These are phyloP conservation scores for Lojkania enalia DNA, from an alignment of 2,329 filamentous ascomycete genomes.

Conservation along the genomic window DNA sequence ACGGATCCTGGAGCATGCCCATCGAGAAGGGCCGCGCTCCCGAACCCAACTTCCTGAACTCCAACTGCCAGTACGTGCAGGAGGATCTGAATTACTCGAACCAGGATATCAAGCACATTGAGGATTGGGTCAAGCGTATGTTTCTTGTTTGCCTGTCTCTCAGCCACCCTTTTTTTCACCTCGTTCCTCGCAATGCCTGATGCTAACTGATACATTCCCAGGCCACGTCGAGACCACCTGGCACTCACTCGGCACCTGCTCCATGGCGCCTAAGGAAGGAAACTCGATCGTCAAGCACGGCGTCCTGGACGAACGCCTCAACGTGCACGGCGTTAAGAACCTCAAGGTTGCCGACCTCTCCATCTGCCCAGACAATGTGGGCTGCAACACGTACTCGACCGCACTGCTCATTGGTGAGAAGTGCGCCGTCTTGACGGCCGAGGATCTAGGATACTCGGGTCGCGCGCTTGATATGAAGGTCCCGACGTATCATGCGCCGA, in stretches of 20 bases:
- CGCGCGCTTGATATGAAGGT: conserved; percentile 76
- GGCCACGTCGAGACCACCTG: conserved; percentile 74
- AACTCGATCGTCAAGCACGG: conserved; percentile 82
- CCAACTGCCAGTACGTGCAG: conserved; percentile 63
- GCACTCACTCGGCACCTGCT: conserved; percentile 71
- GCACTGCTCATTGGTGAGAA: conserved; percentile 78
- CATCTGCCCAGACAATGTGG: conserved; percentile 79
- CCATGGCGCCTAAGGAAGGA: conserved; percentile 74
- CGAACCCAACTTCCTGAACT: conserved; percentile 60
- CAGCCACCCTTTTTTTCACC: background rate
- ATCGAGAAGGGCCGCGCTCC: conserved; percentile 59
- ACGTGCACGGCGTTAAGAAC: conserved; percentile 75
- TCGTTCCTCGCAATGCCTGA: too few relatives aligned
- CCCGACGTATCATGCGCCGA: conserved; percentile 53
- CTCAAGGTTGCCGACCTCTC: conserved; percentile 77
- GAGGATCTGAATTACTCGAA: conserved; percentile 68
- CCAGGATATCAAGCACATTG: conserved; percentile 65
- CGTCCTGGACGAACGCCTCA: conserved; percentile 75
- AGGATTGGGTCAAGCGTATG: conserved; percentile 61
- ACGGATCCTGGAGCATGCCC: conserved; percentile 70
- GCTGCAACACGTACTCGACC: conserved; percentile 63
- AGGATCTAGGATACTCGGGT: conserved; percentile 75
- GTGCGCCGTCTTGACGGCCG: conserved; percentile 68
- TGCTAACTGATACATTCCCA: conserved; percentile 13
- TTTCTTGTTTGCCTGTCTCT: background rate